Evolutionary conservation across 1,284 basidiomycete species (phyloP).

Genomic region (Singerocomus inundabilis): DNA sequence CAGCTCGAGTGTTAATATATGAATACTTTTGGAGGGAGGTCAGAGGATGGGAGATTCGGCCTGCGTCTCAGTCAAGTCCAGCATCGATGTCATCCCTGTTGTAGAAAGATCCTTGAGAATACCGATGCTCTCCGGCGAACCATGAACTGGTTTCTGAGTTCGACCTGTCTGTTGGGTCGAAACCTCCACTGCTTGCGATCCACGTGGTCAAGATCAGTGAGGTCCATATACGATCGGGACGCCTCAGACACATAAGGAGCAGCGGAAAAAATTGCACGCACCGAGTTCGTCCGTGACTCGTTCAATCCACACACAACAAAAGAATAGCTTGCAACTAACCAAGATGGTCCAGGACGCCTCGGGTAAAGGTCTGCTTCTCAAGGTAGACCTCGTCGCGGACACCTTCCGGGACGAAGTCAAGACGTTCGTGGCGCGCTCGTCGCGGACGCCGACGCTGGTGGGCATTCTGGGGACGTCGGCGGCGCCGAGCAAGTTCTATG

Average conservation of each 20-base stretch:
- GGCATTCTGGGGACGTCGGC: conserved; percentile 90
- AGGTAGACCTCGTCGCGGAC: conserved; percentile 69
- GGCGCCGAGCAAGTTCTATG: conserved; percentile 87
- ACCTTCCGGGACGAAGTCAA: conserved; percentile 70
- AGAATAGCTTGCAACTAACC: too few relatives aligned
- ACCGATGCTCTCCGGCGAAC: background rate
- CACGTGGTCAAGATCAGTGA: background rate
- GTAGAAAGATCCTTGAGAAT: too few relatives aligned
- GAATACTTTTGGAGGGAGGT: background rate
- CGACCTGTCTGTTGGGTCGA: too few relatives aligned
- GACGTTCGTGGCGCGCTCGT: conserved; percentile 39
- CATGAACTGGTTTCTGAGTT: too few relatives aligned
- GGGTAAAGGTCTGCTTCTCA: conserved; percentile 73
- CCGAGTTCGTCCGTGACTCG: conserved; percentile 16
- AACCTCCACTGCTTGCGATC: background rate
- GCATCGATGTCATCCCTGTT: background rate
- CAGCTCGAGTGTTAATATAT: background rate
- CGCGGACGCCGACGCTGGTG: conserved; percentile 72
- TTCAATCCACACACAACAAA: background rate
- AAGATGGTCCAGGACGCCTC: conserved; percentile 28
- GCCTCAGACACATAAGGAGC: too few relatives aligned
- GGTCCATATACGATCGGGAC: background rate
- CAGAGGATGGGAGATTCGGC: background rate
- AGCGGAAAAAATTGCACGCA: background rate
- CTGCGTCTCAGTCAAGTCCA: too few relatives aligned